Base-by-base conservation (phyloP, 352 stramenopile species). In the Pythium brachiatum region DNA sequence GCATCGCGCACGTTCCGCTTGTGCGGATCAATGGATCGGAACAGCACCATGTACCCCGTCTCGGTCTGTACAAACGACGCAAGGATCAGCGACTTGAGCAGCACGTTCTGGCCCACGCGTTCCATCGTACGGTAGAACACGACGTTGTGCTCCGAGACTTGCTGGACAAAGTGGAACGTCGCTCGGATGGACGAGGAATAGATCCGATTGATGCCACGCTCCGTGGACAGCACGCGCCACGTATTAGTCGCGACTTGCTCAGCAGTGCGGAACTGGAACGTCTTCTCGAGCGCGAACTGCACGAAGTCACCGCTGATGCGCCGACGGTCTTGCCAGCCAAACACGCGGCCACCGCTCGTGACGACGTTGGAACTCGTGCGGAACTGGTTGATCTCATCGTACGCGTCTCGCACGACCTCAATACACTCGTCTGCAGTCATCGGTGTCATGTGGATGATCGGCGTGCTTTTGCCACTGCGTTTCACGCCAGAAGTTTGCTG, bases 71-170 rank as follows among this genome's bases (percentile, higher is more conserved):
- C 68, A 8, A 75, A 69, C 47, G 81, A 87, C 4, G 69, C 78
- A 26, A 90, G 63, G 21, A 88, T 67, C 12, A 88, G 69, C 26
- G 78, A 65, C 52, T 86, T 86, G 27, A 86, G 64, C 16, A 83
- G 55, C 38, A 85, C 57, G 16, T 76, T 62, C 6, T 76, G 69
- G 13, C 66, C 72, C n/a, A 58, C 57, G 9, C 66, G 72, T 53
- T 86, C 68, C 60, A 90, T 87, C 11, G 78, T 85, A 21, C 81
- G 78, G 61, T 87, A 86, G 52, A 86, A 88, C 27, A 88, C 54
- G 39, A 87, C 71, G 53, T 90, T 88, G 48, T 74, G 54, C 16
- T 75, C 73, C 29, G 87, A 72, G 43, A 88, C 75, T 27, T 66
- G 68, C 58, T 88, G 81, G 18, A 88, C 71, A 13, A 79, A 62